These are phyloP conservation scores for Annona squamosa DNA, from an alignment of 164 flowering plant species.

Conservation along the genomic window DNA sequence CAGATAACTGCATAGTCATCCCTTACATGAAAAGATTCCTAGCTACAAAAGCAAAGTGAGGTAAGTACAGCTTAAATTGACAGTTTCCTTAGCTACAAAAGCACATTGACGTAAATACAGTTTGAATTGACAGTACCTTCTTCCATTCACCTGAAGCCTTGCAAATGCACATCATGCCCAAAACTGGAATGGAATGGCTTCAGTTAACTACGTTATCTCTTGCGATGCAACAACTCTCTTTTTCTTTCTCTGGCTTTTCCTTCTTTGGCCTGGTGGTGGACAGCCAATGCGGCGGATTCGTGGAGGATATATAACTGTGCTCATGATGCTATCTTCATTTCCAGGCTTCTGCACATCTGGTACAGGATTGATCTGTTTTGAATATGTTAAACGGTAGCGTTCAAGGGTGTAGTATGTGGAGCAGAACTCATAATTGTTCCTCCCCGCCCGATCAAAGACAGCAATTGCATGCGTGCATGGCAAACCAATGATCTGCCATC, in stretches of 20 bases:
- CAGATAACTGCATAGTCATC: neutral
- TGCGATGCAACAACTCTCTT: slow-evolving; percentile 17
- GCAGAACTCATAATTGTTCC: slow-evolving; percentile 42
- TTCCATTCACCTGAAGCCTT: slow-evolving; percentile 22
- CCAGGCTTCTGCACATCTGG: slow-evolving; percentile 16
- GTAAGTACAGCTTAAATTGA: neutral
- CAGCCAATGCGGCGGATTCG: slow-evolving; percentile 13
- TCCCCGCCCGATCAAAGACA: slow-evolving; percentile 34
- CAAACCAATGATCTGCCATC: slow-evolving; percentile 48
- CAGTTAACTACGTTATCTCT: slow-evolving; percentile 11
- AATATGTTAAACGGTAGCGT: slow-evolving; percentile 32
- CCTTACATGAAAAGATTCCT: neutral
- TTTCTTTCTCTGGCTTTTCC: slow-evolving; percentile 19
- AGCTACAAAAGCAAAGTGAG: neutral
- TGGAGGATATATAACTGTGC: slow-evolving; percentile 50
- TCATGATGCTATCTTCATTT: slow-evolving; percentile 15
- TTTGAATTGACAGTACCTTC: neutral
- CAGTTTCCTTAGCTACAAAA: neutral
- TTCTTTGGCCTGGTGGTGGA: slow-evolving; percentile 10
- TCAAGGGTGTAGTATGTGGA: slow-evolving; percentile 37
- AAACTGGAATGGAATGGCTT: slow-evolving; percentile 39
- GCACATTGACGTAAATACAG: neutral
- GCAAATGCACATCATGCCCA: slow-evolving; percentile 61
- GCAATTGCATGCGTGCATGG: slow-evolving; percentile 71
- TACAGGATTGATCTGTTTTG: slow-evolving; percentile 39